Conservation (phyloP, 208 protist species). For the Tritrichomonas foetus region DNA sequence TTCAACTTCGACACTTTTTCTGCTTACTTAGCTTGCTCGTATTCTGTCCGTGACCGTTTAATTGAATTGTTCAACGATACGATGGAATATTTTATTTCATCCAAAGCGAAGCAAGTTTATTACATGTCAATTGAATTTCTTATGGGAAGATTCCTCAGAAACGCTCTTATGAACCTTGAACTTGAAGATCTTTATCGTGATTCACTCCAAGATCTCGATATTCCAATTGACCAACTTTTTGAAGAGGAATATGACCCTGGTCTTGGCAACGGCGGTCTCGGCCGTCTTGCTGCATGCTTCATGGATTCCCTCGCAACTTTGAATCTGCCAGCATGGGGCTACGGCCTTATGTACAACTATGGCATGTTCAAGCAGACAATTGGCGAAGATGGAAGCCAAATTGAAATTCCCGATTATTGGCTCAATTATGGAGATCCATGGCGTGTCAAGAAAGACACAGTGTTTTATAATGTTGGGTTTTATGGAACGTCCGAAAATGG, state of each 20-base stretch:
- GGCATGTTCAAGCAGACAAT: conserved; percentile 62
- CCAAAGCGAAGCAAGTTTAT: conserved; percentile 54
- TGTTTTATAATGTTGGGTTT: neutral
- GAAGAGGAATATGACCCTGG: conserved; percentile 57
- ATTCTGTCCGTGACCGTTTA: conserved; percentile 52
- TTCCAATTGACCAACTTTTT: conserved; percentile 53
- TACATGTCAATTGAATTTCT: conserved; percentile 61
- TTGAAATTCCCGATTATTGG: conserved; percentile 59
- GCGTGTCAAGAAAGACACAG: conserved; percentile 47
- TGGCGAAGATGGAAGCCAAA: conserved; percentile 47
- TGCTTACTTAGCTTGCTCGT: conserved; percentile 49
- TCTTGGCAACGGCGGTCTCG: conserved; percentile 60
- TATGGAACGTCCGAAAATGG: neutral
- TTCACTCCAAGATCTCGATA: conserved; percentile 56
- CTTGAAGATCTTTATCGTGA: conserved; percentile 50
- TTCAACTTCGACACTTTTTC: conserved; percentile 48
- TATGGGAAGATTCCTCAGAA: conserved; percentile 53
- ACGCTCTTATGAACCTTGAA: conserved; percentile 53
- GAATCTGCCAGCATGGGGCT: conserved; percentile 58
- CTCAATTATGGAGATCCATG: conserved; percentile 56
- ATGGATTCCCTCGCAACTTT: conserved; percentile 61
- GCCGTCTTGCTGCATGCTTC: conserved; percentile 63
- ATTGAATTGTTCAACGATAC: conserved; percentile 60
- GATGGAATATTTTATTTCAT: conserved; percentile 52
- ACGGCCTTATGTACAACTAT: conserved; percentile 58